Percentiles rank a stretch among this genome's conserved stretches.
Conservation (phyloP, 2,329 filamentous ascomycete species). For the Trichoderma citrinoviride region DNA sequence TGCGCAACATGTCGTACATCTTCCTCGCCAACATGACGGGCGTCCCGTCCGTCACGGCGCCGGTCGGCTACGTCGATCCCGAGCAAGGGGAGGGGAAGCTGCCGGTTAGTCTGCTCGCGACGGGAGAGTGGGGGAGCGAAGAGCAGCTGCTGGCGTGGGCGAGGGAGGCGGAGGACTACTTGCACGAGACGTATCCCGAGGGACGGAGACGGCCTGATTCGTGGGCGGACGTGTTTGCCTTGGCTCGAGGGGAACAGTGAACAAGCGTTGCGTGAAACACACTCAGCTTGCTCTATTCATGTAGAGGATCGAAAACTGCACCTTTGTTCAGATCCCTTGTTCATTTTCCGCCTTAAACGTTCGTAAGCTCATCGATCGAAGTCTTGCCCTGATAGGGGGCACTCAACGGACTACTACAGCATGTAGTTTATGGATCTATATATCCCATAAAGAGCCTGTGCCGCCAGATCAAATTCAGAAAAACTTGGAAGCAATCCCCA, state of each 20-base stretch:
- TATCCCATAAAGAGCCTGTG: neutral
- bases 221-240: conserved; percentile 58
- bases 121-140: conserved; percentile 66
- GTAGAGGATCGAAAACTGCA: no score
- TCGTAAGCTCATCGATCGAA: conserved; percentile 6
- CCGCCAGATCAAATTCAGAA: conserved; percentile 27
- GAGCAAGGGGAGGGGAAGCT: conserved; percentile 56
- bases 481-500: conserved; percentile 50
- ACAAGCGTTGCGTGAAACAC: neutral
- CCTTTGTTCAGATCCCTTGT: neutral
- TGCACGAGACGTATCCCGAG: conserved; percentile 47
- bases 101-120: conserved; percentile 61
- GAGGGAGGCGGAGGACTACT: conserved; percentile 53
- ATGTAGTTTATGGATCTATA: neutral
- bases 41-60: conserved; percentile 70
- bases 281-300: no score
- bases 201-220: conserved; percentile 50
- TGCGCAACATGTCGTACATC: conserved; percentile 81
- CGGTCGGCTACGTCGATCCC: conserved; percentile 68
- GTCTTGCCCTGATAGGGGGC: neutral
- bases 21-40: conserved; percentile 83
- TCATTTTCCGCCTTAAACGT: neutral
- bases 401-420: neutral
- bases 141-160: conserved; percentile 62
- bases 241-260: conserved; percentile 20